A percentile compares a stretch with the other conserved stretches of the same genome.
Evolutionary conservation across 2,329 filamentous ascomycete genomes (phyloP).

Genomic region (Cadophora sp.): DNA sequence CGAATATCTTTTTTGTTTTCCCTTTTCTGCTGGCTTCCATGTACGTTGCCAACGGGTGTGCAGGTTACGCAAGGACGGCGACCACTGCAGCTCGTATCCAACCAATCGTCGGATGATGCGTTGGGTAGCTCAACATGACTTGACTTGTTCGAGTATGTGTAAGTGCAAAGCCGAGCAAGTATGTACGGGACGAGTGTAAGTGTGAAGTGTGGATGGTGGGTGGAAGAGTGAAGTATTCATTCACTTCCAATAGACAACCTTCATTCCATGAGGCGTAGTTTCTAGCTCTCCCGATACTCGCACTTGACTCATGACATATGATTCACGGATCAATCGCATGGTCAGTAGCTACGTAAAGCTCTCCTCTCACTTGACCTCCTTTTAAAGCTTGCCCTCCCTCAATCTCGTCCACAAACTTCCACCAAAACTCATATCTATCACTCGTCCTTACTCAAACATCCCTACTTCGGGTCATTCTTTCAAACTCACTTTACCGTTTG

Average conservation of each 20-base stretch:
- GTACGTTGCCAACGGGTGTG: conserved; percentile 15
- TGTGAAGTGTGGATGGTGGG: not conserved
- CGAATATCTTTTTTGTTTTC: conserved; percentile 1
- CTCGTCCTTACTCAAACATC: not conserved
- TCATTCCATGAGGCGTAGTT: not conserved
- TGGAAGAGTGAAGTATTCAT: not conserved
- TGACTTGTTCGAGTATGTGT: conserved; percentile 3
- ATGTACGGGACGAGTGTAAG: conserved; percentile 40
- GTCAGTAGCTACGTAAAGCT: conserved; percentile 8
- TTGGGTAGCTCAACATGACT: not conserved
- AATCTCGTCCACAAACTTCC: conserved; percentile 2
- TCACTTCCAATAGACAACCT: conserved; percentile 5
- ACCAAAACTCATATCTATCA: not conserved
- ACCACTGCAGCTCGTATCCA: conserved; percentile 15
- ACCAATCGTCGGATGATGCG: conserved; percentile 13
- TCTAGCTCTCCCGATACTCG: conserved; percentile 8
- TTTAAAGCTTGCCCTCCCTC: conserved; percentile 14
- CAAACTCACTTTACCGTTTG: not conserved
- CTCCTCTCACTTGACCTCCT: not conserved
- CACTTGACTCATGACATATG: not conserved
- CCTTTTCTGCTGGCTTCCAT: conserved; percentile 1
- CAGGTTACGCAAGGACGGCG: conserved; percentile 16
- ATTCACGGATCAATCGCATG: conserved; percentile 4
- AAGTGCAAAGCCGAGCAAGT: not conserved
- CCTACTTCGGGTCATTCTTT: not conserved